Percentiles rank a stretch among this genome's conserved stretches.
phyloP scores from a whole-genome alignment of 2,329 filamentous ascomycete genomes.

The Botrytis hyacinthi region DNA sequence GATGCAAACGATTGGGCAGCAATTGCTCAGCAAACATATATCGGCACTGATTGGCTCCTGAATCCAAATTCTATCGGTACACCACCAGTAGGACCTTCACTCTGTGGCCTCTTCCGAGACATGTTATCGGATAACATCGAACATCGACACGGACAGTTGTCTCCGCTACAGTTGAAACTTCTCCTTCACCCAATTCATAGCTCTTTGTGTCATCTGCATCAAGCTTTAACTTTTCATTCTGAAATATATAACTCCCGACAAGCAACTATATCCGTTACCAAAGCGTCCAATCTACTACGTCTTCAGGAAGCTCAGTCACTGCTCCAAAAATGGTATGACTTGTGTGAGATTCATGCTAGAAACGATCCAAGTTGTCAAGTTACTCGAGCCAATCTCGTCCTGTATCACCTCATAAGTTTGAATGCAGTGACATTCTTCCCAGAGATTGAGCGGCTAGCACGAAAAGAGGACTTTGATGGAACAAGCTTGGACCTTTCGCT shows the following conservation, averaged over 20 bases:
- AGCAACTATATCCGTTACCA: conserved; percentile 50
- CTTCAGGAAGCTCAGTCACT: conserved; percentile 64
- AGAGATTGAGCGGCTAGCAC: conserved; percentile 64
- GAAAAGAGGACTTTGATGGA: conserved; percentile 57
- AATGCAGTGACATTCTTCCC: conserved; percentile 67
- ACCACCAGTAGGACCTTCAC: conserved; percentile 54
- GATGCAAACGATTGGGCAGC: conserved; percentile 58
- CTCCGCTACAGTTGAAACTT: conserved; percentile 60
- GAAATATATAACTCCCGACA: conserved; percentile 50
- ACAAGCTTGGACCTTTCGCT: conserved; percentile 50
- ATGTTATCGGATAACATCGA: conserved; percentile 64
- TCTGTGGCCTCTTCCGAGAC: conserved; percentile 65
- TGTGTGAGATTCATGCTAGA: conserved; percentile 57
- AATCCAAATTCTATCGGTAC: conserved; percentile 41
- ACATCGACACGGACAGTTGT: conserved; percentile 45
- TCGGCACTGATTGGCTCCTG: conserved; percentile 45
- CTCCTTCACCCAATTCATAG: conserved; percentile 67
- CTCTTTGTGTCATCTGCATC: conserved; percentile 61
- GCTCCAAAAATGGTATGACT: conserved; percentile 64
- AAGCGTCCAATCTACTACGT: conserved; percentile 57
- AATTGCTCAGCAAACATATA: conserved; percentile 57
- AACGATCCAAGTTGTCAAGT: conserved; percentile 56
- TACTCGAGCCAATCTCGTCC: conserved; percentile 63
- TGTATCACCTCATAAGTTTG: conserved; percentile 69
- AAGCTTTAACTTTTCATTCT: conserved; percentile 64